These are phyloP conservation scores for Vigna reflexopilosa DNA, from an alignment of 306 rosid species.

Conservation along the genomic window DNA sequence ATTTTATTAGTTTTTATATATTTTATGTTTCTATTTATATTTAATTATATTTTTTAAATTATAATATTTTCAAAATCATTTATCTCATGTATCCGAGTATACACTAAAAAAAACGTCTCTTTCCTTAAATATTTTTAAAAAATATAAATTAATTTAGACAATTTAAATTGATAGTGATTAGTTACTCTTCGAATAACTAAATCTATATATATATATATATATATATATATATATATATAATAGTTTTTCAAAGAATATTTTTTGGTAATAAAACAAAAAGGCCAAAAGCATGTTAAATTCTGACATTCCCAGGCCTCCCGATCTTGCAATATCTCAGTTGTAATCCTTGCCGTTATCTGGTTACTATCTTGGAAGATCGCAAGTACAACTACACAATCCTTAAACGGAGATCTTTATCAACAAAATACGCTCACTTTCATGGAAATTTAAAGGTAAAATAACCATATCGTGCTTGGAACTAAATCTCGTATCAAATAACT, in stretches of 20 bases:
- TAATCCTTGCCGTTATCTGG: not conserved
- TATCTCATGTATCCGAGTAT: too few relatives aligned
- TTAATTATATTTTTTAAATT: too few relatives aligned
- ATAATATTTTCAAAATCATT: too few relatives aligned
- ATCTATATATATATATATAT: too few relatives aligned
- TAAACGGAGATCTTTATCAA: not conserved
- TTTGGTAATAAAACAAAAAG: not conserved
- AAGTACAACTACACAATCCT: conserved; percentile 6
- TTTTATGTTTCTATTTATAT: too few relatives aligned
- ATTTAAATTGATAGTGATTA: too few relatives aligned
- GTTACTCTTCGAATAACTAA: too few relatives aligned
- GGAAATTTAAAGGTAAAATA: not conserved
- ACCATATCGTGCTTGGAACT: not conserved
- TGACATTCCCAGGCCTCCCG: not conserved
- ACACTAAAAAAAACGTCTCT: too few relatives aligned
- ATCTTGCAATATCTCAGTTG: not conserved
- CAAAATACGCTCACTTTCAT: not conserved
- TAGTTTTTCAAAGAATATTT: not conserved
- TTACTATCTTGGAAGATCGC: not conserved
- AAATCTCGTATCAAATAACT: not conserved
- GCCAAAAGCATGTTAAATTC: not conserved
- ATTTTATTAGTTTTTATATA: too few relatives aligned
- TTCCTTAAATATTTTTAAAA: too few relatives aligned
- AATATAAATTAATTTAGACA: too few relatives aligned
- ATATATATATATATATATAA: too few relatives aligned